phyloP scores from a whole-genome alignment of 2,329 filamentous ascomycete genomes.

The Cucurbitaria berberidis region DNA sequence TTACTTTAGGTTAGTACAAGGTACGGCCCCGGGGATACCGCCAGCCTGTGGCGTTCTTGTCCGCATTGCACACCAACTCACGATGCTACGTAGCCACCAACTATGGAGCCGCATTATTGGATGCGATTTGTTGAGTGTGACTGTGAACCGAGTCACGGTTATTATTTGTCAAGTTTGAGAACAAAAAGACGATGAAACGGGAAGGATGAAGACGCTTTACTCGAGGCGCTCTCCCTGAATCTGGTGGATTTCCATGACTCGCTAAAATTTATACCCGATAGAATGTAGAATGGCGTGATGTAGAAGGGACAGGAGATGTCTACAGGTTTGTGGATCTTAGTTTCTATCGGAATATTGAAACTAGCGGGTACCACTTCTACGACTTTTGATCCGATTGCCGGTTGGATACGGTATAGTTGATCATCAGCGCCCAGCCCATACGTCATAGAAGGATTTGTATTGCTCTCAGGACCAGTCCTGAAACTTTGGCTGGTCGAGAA shows the following conservation, averaged over 20 bases:
- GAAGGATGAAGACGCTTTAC: neutral
- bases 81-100: constrained; percentile 3
- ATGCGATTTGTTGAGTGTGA: neutral
- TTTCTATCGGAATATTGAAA: constrained; percentile 5
- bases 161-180: neutral
- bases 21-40: too few species aligned
- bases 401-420: neutral
- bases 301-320: constrained; percentile 4
- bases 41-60: constrained; percentile 5
- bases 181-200: neutral
- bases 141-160: neutral
- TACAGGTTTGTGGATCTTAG: constrained; percentile 15
- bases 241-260: constrained; percentile 7
- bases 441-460: neutral
- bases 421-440: neutral
- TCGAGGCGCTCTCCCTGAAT: neutral
- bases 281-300: constrained; percentile 8
- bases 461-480: neutral
- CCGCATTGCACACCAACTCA: constrained; percentile 5
- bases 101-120: constrained; percentile 2
- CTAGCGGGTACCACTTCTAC: neutral
- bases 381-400: neutral
- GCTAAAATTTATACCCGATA: constrained; percentile 12
- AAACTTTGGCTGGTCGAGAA: neutral
- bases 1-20: constrained; percentile 12